Evolutionary conservation across 345 rosid species (phyloP).

Genomic region (Microcos paniculata): DNA sequence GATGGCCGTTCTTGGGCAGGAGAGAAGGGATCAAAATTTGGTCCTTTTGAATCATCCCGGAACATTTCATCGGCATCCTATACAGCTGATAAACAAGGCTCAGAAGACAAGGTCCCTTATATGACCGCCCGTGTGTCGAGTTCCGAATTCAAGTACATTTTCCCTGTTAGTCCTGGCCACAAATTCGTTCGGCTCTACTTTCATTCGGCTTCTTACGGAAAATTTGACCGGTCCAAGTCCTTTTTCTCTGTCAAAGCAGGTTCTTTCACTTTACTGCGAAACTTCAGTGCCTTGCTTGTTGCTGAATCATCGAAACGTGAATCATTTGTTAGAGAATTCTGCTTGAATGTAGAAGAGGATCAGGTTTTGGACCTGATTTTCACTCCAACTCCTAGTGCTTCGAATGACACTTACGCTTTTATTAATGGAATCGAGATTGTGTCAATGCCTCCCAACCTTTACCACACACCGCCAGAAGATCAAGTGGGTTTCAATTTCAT

Average conservation of each 20-base stretch:
- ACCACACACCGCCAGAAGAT: background rate
- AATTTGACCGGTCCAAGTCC: background rate
- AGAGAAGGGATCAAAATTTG: background rate
- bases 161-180: background rate
- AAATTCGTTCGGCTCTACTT: background rate
- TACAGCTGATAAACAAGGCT: background rate
- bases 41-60: background rate
- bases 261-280: constrained; percentile 11
- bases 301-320: background rate
- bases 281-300: constrained; percentile 6
- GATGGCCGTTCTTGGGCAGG: background rate
- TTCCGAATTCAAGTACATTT: background rate
- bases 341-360: background rate
- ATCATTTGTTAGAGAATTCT: background rate
- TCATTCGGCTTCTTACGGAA: background rate
- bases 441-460: background rate
- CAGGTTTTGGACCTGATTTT: background rate
- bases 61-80: background rate
- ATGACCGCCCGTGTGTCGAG: background rate
- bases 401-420: background rate
- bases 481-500: background rate
- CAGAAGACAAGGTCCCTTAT: background rate
- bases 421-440: background rate
- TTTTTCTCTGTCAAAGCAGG: constrained; percentile 2
- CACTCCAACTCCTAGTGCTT: background rate